Percentiles rank a stretch among this genome's conserved stretches.
These are phyloP conservation scores for Amanita polypyramis DNA, from an alignment of 768 basidiomycete species.

Conservation along the genomic window DNA sequence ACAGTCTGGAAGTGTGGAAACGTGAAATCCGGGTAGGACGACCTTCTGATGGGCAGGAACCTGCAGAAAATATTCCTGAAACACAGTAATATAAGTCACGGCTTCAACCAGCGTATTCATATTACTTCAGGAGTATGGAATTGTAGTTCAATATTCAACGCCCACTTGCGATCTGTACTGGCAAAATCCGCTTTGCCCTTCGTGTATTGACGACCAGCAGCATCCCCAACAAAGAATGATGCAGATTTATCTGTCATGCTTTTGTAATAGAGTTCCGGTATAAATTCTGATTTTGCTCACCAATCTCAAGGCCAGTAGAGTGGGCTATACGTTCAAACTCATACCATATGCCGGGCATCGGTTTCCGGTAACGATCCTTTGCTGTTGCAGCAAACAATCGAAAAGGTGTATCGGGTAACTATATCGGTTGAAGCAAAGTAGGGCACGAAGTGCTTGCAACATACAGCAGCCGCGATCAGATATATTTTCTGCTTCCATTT, in stretches of 20 bases:
- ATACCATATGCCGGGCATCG: conserved; percentile 81
- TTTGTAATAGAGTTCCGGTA: background rate
- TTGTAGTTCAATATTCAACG: conserved; percentile 58
- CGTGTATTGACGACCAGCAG: conserved; percentile 55
- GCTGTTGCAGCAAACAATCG: conserved; percentile 68
- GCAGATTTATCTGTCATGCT: conserved; percentile 39
- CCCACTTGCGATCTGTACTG: conserved; percentile 80
- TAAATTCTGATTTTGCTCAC: conserved; percentile 24
- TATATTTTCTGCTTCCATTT: conserved; percentile 75
- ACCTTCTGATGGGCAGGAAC: conserved; percentile 30
- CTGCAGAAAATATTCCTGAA: conserved; percentile 72
- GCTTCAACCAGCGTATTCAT: background rate
- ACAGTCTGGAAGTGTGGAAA: conserved; percentile 34
- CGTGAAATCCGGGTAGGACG: conserved; percentile 58
- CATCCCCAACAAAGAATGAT: conserved; percentile 85
- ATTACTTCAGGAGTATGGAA: conserved; percentile 82
- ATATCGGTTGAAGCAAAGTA: conserved; percentile 1
- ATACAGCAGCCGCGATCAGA: conserved; percentile 51
- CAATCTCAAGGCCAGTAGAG: conserved; percentile 50
- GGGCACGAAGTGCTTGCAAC: conserved; percentile 11
- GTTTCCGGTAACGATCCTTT: conserved; percentile 74
- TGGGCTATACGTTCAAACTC: conserved; percentile 55
- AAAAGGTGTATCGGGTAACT: conserved; percentile 73
- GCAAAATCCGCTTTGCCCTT: conserved; percentile 48
- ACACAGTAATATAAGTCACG: background rate